Evolutionary conservation across 305 asterid species (phyloP).

Genomic region (Solanum chacoense): DNA sequence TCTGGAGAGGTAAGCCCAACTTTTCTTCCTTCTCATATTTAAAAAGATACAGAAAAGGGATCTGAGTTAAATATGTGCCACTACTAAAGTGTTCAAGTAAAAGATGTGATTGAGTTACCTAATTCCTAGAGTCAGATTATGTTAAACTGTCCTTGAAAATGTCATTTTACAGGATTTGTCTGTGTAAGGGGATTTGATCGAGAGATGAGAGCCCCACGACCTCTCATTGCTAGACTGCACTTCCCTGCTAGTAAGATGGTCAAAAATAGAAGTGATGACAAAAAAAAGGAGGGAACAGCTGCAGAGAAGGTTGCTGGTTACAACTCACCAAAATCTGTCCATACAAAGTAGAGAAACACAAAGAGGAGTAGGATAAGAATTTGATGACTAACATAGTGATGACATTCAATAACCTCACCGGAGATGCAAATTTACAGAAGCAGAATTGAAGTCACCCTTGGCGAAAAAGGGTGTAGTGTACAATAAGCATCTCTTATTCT

Average conservation of each 20-base stretch:
- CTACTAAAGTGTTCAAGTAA: background rate
- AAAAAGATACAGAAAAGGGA: background rate
- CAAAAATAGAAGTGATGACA: conserved; percentile 27
- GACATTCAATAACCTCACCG: conserved; percentile 25
- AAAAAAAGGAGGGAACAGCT: conserved; percentile 15
- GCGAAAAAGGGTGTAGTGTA: conserved; percentile 15
- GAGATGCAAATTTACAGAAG: conserved; percentile 22
- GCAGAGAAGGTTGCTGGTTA: conserved; percentile 14
- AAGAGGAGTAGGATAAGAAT: conserved; percentile 9
- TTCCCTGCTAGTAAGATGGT: conserved; percentile 46
- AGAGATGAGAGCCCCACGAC: conserved; percentile 60
- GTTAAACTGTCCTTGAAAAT: background rate
- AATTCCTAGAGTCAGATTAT: background rate
- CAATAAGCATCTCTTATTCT: conserved; percentile 14
- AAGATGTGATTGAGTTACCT: background rate
- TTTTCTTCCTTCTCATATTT: conserved; percentile 1
- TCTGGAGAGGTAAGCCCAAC: conserved; percentile 76
- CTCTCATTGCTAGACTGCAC: conserved; percentile 70
- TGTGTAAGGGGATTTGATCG: conserved; percentile 89
- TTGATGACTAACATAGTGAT: conserved; percentile 27
- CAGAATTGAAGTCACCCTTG: conserved; percentile 15
- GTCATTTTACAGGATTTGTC: conserved; percentile 61
- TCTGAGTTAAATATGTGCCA: background rate
- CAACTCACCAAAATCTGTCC: conserved; percentile 18
- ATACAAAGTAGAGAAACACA: conserved; percentile 23